These are phyloP conservation scores for Santalum album DNA, from an alignment of 164 flowering plant species.

Conservation along the genomic window DNA sequence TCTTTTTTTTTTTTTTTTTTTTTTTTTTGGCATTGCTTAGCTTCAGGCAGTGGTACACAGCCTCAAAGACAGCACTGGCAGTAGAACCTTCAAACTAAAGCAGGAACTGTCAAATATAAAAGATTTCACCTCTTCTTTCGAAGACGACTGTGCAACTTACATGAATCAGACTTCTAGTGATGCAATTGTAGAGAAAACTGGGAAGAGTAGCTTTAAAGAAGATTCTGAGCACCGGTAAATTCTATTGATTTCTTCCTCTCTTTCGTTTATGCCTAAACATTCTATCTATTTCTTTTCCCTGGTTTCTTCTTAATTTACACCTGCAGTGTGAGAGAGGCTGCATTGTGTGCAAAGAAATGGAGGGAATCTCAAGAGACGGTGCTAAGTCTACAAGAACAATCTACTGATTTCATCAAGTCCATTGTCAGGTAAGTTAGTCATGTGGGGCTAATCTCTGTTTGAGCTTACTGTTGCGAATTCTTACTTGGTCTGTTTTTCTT, in stretches of 20 bases:
- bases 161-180: neutral
- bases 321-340: constrained; percentile 1
- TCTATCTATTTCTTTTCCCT: neutral
- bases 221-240: neutral
- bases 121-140: constrained; percentile 4
- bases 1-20: too few relatives aligned
- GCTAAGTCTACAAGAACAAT: neutral
- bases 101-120: constrained; percentile 9
- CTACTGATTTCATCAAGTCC: neutral
- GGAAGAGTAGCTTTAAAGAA: neutral
- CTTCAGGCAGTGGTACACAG: constrained; percentile 2
- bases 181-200: neutral
- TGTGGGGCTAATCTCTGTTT: neutral
- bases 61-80: neutral
- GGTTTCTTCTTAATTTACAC: neutral
- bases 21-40: neutral
- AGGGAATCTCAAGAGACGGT: constrained; percentile 3
- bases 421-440: constrained; percentile 1
- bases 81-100: constrained; percentile 3
- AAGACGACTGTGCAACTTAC: constrained; percentile 4
- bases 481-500: neutral
- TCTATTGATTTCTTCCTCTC: neutral
- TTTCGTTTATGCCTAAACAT: neutral
- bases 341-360: constrained; percentile 1
- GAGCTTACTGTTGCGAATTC: neutral